Conservation (phyloP, 495 filamentous ascomycete species). For the Trichoderma erinaceum region DNA sequence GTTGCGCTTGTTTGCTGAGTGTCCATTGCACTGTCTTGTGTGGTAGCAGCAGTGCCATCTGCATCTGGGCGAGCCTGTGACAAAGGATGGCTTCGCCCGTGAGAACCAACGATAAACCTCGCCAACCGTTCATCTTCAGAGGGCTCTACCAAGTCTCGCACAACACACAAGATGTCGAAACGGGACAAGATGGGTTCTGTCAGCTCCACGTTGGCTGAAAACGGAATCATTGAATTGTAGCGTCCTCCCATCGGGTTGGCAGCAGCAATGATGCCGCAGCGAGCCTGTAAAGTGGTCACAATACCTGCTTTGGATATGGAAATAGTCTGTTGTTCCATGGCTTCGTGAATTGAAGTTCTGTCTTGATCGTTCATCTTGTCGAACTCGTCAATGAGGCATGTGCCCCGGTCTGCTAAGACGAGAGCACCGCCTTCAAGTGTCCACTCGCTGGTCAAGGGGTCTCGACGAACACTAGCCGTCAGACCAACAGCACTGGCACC, state of each 20-base stretch:
- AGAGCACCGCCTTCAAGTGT: slow-evolving; percentile 95
- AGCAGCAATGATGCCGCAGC: slow-evolving; percentile 93
- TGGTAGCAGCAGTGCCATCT: slow-evolving; percentile 26
- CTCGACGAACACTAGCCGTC: slow-evolving; percentile 90
- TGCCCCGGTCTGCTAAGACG: slow-evolving; percentile 91
- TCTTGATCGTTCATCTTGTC: slow-evolving; percentile 99
- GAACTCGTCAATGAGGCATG: slow-evolving; percentile 97
- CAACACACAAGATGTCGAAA: slow-evolving; percentile 97
- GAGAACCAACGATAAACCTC: slow-evolving; percentile 88
- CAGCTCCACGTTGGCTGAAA: slow-evolving; percentile 91
- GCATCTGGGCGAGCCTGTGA: slow-evolving; percentile 40
- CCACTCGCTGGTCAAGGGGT: slow-evolving; percentile 96
- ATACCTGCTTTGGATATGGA: slow-evolving; percentile 99
- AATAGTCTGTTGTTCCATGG: slow-evolving; percentile 99
- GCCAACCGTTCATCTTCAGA: slow-evolving; percentile 92
- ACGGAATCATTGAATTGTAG: slow-evolving; percentile 94
- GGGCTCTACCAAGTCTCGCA: slow-evolving; percentile 95
- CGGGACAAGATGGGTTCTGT: slow-evolving; percentile 97
- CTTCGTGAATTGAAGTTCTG: slow-evolving; percentile 96
- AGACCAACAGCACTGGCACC: slow-evolving; percentile 97
- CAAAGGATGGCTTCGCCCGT: slow-evolving; percentile 83
- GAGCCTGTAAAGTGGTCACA: slow-evolving; percentile 94
- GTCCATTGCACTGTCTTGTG: slow-evolving; percentile 16
- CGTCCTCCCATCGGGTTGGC: slow-evolving; percentile 95
- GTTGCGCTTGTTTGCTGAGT: not conserved